A percentile compares a stretch with the other conserved stretches of the same genome.
Evolutionary conservation across 345 rosid genomes (phyloP).

Genomic region (Syzygium aromaticum): DNA sequence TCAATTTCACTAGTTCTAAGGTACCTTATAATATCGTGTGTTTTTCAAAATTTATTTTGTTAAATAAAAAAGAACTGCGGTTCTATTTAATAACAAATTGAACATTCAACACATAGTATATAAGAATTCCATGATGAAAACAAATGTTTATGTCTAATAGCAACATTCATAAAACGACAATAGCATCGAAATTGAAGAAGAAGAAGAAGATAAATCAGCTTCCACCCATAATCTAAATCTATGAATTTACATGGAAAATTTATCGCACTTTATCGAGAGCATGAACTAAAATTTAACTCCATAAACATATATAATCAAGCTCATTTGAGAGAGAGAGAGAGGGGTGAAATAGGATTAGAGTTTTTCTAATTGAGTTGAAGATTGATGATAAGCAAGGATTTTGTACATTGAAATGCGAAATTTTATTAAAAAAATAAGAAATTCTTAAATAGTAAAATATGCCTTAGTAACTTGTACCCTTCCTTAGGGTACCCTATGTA

Average conservation of each 20-base stretch:
- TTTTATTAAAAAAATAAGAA: not conserved
- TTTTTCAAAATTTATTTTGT: not conserved
- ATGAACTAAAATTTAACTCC: not conserved
- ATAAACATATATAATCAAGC: not conserved
- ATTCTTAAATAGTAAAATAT: not conserved
- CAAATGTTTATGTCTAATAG: not conserved
- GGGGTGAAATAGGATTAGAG: not conserved
- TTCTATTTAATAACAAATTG: not conserved
- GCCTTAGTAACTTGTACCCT: not conserved
- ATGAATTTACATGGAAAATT: not conserved
- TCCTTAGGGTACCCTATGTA: not conserved
- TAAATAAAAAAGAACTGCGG: not conserved
- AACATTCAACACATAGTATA: not conserved
- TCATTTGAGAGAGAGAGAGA: not conserved
- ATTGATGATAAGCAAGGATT: not conserved
- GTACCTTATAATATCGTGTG: rapidly evolving
- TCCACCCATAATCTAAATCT: not conserved
- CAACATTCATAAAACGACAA: not conserved
- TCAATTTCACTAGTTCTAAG: not conserved
- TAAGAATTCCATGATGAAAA: not conserved
- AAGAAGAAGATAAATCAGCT: not conserved
- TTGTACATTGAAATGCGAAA: not conserved
- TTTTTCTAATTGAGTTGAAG: not conserved
- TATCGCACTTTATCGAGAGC: not conserved
- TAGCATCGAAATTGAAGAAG: not conserved